These are phyloP conservation scores for Colletotrichum sp. DNA, from an alignment of 2,329 filamentous ascomycete species.

Conservation along the genomic window DNA sequence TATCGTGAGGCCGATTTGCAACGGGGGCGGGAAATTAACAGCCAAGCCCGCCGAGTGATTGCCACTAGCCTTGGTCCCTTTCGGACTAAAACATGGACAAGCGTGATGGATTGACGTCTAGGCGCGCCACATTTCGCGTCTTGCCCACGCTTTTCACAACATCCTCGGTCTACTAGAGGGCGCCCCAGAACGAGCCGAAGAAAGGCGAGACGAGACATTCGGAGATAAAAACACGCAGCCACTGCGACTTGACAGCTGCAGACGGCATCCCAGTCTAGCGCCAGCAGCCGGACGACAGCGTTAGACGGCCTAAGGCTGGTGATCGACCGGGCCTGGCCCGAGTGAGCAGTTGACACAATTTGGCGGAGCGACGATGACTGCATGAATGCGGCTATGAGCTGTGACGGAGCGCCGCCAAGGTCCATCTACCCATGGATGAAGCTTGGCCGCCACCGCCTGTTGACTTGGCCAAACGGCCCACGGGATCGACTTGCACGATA, in stretches of 20 bases:
- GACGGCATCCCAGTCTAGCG: not conserved
- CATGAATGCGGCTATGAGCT: not conserved
- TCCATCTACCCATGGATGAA: not conserved
- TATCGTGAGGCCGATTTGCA: not conserved
- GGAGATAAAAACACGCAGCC: not conserved
- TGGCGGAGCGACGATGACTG: not conserved
- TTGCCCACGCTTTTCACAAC: not conserved
- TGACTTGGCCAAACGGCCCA: not conserved
- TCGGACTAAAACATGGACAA: not conserved
- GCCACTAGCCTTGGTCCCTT: not conserved
- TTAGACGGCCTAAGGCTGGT: not conserved
- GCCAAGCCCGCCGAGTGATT: not conserved
- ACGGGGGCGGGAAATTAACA: not conserved
- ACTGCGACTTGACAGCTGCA: not conserved
- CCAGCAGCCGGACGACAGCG: not conserved
- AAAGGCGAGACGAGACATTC: not conserved
- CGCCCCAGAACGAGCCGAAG: not conserved
- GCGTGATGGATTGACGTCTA: not conserved
- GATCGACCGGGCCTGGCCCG: slow-evolving; percentile 2
- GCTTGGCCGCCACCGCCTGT: not conserved
- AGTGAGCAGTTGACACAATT: not conserved
- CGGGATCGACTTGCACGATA: not conserved
- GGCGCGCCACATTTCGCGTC: not conserved
- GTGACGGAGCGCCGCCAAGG: not conserved
- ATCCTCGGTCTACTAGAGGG: not conserved